Base-by-base conservation (phyloP, 352 stramenopile genomes). In the Pythium plurisporium region DNA sequence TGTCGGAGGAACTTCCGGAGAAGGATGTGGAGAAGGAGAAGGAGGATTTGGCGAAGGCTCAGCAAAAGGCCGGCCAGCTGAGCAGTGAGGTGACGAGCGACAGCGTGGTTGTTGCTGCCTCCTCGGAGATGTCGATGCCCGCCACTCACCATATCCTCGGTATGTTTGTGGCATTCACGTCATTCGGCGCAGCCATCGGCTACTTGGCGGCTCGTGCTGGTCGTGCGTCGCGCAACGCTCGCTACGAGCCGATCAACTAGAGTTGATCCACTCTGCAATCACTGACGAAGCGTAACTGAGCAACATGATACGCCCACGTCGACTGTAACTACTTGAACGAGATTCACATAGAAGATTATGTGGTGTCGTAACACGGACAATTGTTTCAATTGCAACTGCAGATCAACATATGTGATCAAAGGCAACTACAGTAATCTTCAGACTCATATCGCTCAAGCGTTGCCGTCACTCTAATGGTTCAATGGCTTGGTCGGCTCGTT, bases 1-100 rank as follows among this genome's bases (percentile, higher is more conserved):
- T 65, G 55, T 79, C 73, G 3, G 58, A 83, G 54, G 74, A 87
- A 62, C 66, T 82, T 10, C 63, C 55, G 1, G 55, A 70, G 33
- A 62, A 74, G 31, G 47, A 49, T n/a, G n/a, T n/a, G n/a, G n/a
- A n/a, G 1, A 36, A 65, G 8, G 53, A 66, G 50, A 46, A 55
- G 43, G 47, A 62, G 8, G 54, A 61, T 23, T 38, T 51, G 12
- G 29, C 43, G 43, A 51, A 49, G 29, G 44, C 40, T 3, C 9
- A 55, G 38, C 34, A 58, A 34, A 59, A 65, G 44, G 49, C 41
- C 2, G 29, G 53, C 29, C 37, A 59, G 25, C 3, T 26, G 11
- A 56, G 22, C n/a, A 38, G 7, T 36, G 47, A 48, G 22, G 11
- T n/a, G n/a, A 40, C 43, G 3, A 61, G 10, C n/a, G 44, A 40